Conservation (phyloP, 164 flowering plant genomes). For the Stephania cephalantha region DNA sequence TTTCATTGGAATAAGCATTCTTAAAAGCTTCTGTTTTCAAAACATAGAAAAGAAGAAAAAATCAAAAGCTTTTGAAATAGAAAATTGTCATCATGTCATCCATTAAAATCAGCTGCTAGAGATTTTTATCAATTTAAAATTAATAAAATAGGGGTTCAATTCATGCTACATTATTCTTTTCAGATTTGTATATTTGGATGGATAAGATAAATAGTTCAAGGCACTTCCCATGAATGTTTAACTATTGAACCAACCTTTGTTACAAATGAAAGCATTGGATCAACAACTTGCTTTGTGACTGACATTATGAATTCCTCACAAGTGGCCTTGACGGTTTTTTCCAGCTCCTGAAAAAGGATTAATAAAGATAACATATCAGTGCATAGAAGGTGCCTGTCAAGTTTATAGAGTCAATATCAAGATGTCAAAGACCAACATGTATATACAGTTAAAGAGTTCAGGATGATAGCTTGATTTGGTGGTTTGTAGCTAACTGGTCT, state of each 20-base stretch:
- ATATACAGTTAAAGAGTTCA: not conserved
- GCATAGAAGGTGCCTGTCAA: not conserved
- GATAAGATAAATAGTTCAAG: not conserved
- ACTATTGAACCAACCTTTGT: constrained; percentile 58
- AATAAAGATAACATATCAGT: not conserved
- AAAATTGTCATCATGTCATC: not conserved
- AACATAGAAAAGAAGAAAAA: no score
- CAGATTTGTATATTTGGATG: not conserved
- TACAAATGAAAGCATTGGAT: constrained; percentile 97
- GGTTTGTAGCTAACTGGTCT: not conserved
- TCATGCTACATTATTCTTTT: not conserved
- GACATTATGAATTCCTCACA: constrained; percentile 99
- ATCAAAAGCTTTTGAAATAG: no score
- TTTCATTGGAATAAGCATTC: no score
- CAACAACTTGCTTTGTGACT: constrained; percentile 89
- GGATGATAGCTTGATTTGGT: not conserved
- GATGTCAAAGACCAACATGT: not conserved
- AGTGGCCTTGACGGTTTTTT: constrained; percentile 81
- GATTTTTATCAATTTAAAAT: no score
- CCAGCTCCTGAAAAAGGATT: constrained; percentile 56
- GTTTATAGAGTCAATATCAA: not conserved
- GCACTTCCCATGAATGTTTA: not conserved
- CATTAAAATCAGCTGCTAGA: not conserved
- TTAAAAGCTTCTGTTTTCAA: no score
- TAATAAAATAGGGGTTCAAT: not conserved